phyloP scores from a whole-genome alignment of 805 yeast species.

The Candida parachauliodes region DNA sequence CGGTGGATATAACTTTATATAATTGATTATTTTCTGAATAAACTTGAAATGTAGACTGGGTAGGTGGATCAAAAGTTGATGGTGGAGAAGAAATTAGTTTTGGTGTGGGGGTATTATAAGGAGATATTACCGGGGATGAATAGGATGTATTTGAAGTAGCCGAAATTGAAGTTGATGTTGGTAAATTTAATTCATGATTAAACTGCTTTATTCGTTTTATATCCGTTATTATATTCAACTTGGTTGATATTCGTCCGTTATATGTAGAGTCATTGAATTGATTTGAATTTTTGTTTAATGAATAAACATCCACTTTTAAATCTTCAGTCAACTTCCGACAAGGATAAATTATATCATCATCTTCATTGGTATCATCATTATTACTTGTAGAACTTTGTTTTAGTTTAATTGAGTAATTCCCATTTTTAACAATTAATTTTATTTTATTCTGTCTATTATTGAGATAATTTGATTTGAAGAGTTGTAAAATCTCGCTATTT shows the following conservation, averaged over 20 bases:
- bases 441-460: too few species aligned
- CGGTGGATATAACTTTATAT: slow-evolving; percentile 1
- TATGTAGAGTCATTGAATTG: slow-evolving; percentile 12
- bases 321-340: slow-evolving; percentile 32
- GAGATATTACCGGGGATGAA: neutral
- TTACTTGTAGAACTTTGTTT: too few species aligned
- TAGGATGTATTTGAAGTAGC: slow-evolving; percentile 12
- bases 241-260: slow-evolving; percentile 29
- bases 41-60: slow-evolving; percentile 1
- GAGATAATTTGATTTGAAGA: slow-evolving; percentile 17
- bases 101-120: slow-evolving; percentile 1
- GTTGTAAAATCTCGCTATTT: slow-evolving; percentile 24
- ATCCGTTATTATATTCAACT: slow-evolving; percentile 30
- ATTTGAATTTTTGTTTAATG: slow-evolving; percentile 10
- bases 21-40: slow-evolving; percentile 8
- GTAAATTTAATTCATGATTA: neutral
- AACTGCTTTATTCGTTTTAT: slow-evolving; percentile 23
- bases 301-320: slow-evolving; percentile 34
- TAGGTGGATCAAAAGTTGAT: neutral
- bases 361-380: neutral
- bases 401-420: slow-evolving; percentile 26
- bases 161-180: slow-evolving; percentile 10
- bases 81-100: neutral
- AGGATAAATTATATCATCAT: slow-evolving; percentile 14
- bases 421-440: slow-evolving; percentile 35